Evolutionary conservation across 306 rosid species (phyloP).

Genomic region (Aeschynomene evenia): DNA sequence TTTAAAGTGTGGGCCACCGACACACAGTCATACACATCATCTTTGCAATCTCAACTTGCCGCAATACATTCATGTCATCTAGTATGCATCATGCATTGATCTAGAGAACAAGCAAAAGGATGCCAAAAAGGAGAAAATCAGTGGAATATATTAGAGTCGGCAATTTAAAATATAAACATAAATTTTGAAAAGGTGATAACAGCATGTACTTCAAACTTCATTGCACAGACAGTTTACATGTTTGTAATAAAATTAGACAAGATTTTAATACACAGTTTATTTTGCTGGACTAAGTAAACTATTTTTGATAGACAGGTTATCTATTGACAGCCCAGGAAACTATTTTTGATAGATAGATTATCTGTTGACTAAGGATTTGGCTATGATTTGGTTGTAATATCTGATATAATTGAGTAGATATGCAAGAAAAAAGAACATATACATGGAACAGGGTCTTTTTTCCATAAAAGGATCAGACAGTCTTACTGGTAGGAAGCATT

Average conservation of each 20-base stretch:
- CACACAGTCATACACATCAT: background rate
- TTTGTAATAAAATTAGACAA: conserved; percentile 2
- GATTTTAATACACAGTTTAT: background rate
- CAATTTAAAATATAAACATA: background rate
- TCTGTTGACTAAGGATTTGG: background rate
- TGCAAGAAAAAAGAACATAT: conserved; percentile 2
- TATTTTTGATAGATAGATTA: conserved; percentile 3
- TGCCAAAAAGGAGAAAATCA: background rate
- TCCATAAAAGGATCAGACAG: background rate
- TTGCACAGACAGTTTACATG: background rate
- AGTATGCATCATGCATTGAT: background rate
- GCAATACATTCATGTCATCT: background rate
- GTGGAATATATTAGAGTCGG: background rate
- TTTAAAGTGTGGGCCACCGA: background rate
- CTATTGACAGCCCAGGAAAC: background rate
- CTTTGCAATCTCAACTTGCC: background rate
- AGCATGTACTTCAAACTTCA: background rate
- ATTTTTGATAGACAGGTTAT: conserved; percentile 5
- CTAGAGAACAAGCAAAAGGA: conserved; percentile 6
- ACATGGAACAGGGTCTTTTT: conserved; percentile 8
- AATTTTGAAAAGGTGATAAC: background rate
- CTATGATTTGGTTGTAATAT: conserved; percentile 5
- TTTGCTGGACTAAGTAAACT: background rate
- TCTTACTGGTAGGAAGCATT: conserved; percentile 8
- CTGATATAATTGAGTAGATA: conserved; percentile 4